These are phyloP conservation scores for Przewalskia tangutica DNA, from an alignment of 257 asterid genomes.

Conservation along the genomic window DNA sequence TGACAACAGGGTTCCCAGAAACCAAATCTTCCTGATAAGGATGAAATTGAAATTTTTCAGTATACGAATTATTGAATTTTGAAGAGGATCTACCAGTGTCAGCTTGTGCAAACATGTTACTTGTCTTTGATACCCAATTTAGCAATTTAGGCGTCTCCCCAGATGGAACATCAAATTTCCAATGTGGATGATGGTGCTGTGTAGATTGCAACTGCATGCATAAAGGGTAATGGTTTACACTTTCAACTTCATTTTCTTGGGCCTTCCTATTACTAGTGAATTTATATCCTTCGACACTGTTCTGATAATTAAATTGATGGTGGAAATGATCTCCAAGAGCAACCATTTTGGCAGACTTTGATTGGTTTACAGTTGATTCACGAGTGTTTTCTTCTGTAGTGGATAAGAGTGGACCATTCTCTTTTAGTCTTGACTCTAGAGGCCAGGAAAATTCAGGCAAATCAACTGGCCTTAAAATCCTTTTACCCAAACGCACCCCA, in stretches of 20 bases:
- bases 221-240: not conserved
- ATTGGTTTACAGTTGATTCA: not conserved
- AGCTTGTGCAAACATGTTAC: not conserved
- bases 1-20: not conserved
- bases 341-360: not conserved
- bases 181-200: not conserved
- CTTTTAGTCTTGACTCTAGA: not conserved
- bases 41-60: not conserved
- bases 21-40: not conserved
- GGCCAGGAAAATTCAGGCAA: slow-evolving; percentile 1
- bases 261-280: not conserved
- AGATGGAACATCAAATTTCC: not conserved
- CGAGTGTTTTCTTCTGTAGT: not conserved
- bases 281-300: not conserved
- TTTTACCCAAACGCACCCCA: not conserved
- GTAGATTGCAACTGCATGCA: not conserved
- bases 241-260: not conserved
- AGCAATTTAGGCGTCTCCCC: not conserved
- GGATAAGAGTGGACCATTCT: not conserved
- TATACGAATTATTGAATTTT: not conserved
- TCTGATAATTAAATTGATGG: not conserved
- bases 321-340: not conserved
- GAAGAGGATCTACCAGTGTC: not conserved
- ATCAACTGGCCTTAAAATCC: slow-evolving; percentile 2
- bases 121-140: not conserved